phyloP scores from a whole-genome alignment of 305 asterid genomes.

The Rubia peregrina region DNA sequence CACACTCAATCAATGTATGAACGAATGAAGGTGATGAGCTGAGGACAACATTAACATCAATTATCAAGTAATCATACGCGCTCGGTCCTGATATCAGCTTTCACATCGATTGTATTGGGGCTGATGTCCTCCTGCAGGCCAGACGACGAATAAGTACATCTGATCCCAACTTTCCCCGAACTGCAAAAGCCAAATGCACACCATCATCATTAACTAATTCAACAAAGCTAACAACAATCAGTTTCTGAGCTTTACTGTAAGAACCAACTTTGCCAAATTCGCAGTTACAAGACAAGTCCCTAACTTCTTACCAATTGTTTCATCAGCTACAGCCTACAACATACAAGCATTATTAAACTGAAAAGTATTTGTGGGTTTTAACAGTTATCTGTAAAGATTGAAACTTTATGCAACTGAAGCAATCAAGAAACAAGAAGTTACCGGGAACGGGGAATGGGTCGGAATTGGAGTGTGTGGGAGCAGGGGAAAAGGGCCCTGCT shows the following conservation, averaged over 20 bases:
- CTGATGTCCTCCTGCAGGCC: slow-evolving; percentile 31
- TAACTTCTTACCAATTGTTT: neutral
- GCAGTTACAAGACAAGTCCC: neutral
- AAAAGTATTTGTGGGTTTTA: neutral
- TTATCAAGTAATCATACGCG: slow-evolving; percentile 37
- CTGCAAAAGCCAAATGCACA: slow-evolving; percentile 25
- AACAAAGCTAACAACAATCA: neutral
- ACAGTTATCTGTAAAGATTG: neutral
- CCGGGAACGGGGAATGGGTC: slow-evolving; percentile 34
- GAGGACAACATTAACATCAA: neutral
- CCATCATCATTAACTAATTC: neutral
- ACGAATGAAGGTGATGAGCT: slow-evolving; percentile 12
- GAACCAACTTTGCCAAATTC: neutral
- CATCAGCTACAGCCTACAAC: neutral
- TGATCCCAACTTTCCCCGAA: slow-evolving; percentile 40
- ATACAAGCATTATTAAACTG: neutral
- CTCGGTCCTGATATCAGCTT: slow-evolving; percentile 82
- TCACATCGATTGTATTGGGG: slow-evolving; percentile 62
- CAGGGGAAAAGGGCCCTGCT: slow-evolving; percentile 33
- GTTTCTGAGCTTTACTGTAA: neutral
- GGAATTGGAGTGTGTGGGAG: slow-evolving; percentile 16
- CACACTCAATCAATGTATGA: slow-evolving; percentile 9
- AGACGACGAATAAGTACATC: slow-evolving; percentile 58
- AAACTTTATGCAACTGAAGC: neutral
- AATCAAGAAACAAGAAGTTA: slow-evolving; percentile 18